Base-by-base conservation (phyloP, 768 basidiomycete species). In the Xerocomellus intermedius region DNA sequence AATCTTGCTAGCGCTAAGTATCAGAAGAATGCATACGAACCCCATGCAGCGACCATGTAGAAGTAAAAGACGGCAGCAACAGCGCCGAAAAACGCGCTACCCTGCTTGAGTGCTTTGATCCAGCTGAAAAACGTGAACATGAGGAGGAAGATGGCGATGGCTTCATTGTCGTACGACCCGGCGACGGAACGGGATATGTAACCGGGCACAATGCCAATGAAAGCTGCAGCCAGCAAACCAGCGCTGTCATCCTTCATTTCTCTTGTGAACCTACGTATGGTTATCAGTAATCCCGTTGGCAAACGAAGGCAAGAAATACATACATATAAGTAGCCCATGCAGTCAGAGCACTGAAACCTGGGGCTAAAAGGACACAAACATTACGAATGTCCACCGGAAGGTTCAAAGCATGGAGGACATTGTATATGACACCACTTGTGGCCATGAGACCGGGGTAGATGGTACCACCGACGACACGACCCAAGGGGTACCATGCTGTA, bases 11-110 rank as follows among this genome's bases (percentile, higher is more conserved):
- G 37, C 4, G 21, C 41, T 19, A 19, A 37, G 16, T 16, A 32
- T 35, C 30, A 12, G 30, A 38, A 26, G 5, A 36, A 44, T 5
- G 24, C 1, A 16, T 14, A 74, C 82, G 55, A 64, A 89, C 96
- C 97, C 97, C 97, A 99, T 30, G 97, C 97, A 49, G 97, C 96
- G n/a, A 99, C 97, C 97, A 99, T 99, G 81, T 98, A 99, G 63
- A 98, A 98, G 76, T 99, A 99, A 75, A 98, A 98, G 4, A 98
- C 75, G 17, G 95, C 97, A 42, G 97, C 87, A 38, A 91, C 66
- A 24, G 91, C 91, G 21, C 94, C 96, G 62, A 84, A 97, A 56
- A 96, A 82, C 1, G 93, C 94, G 56, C 93, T 96, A 41, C 97
- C 97, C 43, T 84, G 82, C 74, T 98, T 98, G 51, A 98, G 77